Percentiles rank a stretch among this genome's conserved stretches.
These are phyloP conservation scores for Lecanicillium sp. DNA, from an alignment of 2,329 filamentous ascomycete genomes.

Conservation along the genomic window DNA sequence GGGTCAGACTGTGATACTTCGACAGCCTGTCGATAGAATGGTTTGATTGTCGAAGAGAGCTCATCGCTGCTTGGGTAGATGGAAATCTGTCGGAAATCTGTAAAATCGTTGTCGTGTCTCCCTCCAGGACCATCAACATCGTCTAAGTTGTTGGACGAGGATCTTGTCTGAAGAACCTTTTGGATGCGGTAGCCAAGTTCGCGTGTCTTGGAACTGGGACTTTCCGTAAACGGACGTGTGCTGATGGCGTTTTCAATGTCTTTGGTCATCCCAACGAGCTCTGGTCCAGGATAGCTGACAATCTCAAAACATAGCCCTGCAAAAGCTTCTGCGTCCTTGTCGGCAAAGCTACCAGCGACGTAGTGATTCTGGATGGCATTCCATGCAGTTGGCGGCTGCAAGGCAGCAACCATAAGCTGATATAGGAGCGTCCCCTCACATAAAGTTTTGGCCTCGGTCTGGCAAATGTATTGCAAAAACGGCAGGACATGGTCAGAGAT, in stretches of 20 bases:
- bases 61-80: slow-evolving; percentile 64
- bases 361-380: slow-evolving; percentile 34
- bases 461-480: slow-evolving; percentile 34
- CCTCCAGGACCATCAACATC: slow-evolving; percentile 46
- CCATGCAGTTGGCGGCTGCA: slow-evolving; percentile 52
- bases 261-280: slow-evolving; percentile 19
- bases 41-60: slow-evolving; percentile 43
- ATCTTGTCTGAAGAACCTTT: slow-evolving; percentile 28
- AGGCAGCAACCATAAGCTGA: slow-evolving; percentile 38
- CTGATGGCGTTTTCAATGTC: slow-evolving; percentile 24
- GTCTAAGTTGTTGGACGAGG: slow-evolving; percentile 16
- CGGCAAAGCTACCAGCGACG: slow-evolving; percentile 24
- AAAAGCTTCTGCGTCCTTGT: slow-evolving; percentile 31
- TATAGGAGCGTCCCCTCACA: slow-evolving; percentile 44
- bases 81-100: slow-evolving; percentile 52
- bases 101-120: slow-evolving; percentile 67
- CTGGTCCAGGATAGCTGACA: slow-evolving; percentile 28
- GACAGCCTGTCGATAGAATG: slow-evolving; percentile 50
- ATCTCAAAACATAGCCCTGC: slow-evolving; percentile 46
- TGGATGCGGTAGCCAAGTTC: slow-evolving; percentile 32
- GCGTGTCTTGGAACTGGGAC: slow-evolving; percentile 19
- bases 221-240: slow-evolving; percentile 20
- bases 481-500: slow-evolving; percentile 25
- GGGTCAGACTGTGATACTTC: slow-evolving; percentile 37
- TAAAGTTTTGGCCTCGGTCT: slow-evolving; percentile 40